Evolutionary conservation across 345 rosid species (phyloP).

Genomic region (Sonneratia alba): DNA sequence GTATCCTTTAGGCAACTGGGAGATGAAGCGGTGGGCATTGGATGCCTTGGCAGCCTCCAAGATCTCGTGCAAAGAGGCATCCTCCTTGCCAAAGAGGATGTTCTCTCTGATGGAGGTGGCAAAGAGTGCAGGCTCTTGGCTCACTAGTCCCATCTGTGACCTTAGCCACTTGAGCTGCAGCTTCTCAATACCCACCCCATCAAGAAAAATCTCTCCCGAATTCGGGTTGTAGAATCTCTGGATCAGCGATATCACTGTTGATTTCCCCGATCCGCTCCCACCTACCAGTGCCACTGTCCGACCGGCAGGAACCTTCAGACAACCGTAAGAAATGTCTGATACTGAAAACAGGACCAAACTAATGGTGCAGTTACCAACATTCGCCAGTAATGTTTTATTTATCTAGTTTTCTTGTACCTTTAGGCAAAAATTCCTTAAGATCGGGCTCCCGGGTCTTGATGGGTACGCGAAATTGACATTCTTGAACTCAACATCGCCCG

Average conservation of each 20-base stretch:
- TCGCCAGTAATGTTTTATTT: background rate
- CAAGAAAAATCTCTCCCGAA: conserved; percentile 9
- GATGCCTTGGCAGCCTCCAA: conserved; percentile 53
- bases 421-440: conserved; percentile 10
- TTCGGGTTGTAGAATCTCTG: conserved; percentile 15
- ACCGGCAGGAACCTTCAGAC: conserved; percentile 4
- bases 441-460: conserved; percentile 3
- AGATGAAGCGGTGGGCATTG: conserved; percentile 54
- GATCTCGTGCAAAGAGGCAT: conserved; percentile 42
- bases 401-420: background rate
- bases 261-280: conserved; percentile 15
- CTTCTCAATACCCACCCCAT: conserved; percentile 10
- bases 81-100: conserved; percentile 47
- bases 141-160: conserved; percentile 30
- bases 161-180: conserved; percentile 14
- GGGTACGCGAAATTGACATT: conserved; percentile 9
- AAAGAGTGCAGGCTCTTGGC: conserved; percentile 38
- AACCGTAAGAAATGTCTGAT: background rate
- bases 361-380: too few relatives aligned
- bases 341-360: too few relatives aligned
- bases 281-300: conserved; percentile 13
- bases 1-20: conserved; percentile 46
- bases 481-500: conserved; percentile 10
- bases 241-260: conserved; percentile 13
- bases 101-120: conserved; percentile 32